These are phyloP conservation scores for Myriangium duriaei DNA, from an alignment of 2,329 filamentous ascomycete genomes.

Conservation along the genomic window DNA sequence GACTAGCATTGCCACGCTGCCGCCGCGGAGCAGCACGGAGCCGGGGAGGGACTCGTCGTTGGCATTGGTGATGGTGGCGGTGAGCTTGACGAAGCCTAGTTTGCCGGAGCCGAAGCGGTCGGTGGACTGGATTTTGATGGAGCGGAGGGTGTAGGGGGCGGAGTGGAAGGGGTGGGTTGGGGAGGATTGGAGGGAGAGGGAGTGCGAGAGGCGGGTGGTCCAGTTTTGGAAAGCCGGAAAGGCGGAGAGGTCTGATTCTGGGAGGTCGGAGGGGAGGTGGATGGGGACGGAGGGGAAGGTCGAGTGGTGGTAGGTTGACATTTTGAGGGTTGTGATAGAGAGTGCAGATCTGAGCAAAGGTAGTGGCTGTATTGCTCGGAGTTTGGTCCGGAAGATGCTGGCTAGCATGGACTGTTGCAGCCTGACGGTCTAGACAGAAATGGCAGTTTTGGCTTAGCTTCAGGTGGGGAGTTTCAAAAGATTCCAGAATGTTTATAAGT, in stretches of 20 bases:
- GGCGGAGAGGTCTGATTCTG: constrained; percentile 31
- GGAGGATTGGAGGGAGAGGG: constrained; percentile 34
- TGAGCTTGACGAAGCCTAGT: constrained; percentile 46
- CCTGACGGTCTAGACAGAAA: too few species aligned
- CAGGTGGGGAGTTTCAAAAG: too few species aligned
- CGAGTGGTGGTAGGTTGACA: too few species aligned
- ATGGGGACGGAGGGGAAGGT: constrained; percentile 26
- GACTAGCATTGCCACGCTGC: constrained; percentile 46
- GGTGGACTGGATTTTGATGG: constrained; percentile 41
- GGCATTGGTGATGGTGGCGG: constrained; percentile 41
- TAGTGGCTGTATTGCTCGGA: too few species aligned
- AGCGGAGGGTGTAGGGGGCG: constrained; percentile 38
- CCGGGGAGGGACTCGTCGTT: constrained; percentile 41
- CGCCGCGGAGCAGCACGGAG: constrained; percentile 45
- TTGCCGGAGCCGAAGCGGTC: constrained; percentile 39
- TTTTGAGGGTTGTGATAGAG: too few species aligned
- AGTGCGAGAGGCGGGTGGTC: constrained; percentile 38
- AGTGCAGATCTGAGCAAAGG: too few species aligned
- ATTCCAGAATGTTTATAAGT: too few species aligned
- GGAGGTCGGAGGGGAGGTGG: constrained; percentile 31
- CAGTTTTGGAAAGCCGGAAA: constrained; percentile 46
- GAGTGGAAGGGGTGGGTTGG: constrained; percentile 38
- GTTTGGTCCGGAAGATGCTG: too few species aligned
- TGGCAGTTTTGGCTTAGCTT: too few species aligned
- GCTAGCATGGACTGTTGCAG: too few species aligned